Evolutionary conservation across 139 green algal genomes (phyloP), one percentile per base, ranked within the genome.

Genomic region (Closterium sp.): DNA sequence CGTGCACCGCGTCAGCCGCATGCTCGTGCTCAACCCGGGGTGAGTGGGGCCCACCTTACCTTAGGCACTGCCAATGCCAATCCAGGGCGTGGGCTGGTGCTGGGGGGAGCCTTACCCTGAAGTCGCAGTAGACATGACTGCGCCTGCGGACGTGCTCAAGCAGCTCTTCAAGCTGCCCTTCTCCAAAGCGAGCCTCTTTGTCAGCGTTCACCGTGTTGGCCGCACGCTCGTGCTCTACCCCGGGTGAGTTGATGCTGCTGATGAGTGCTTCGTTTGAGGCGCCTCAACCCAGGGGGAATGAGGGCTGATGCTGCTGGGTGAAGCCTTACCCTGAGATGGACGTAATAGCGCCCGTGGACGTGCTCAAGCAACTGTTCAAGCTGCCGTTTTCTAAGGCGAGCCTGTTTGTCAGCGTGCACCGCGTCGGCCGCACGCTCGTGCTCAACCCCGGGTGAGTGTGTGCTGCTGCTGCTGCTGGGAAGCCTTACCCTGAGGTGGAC

Each of bases 291-390:
- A n/a, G n/a, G n/a, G n/a, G n/a, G n/a, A n/a, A n/a, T n/a, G n/a
- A n/a, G n/a, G n/a, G n/a, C n/a, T n/a, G n/a, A n/a, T n/a, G 22
- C 19, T 9, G 2, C 93, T 93, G 90, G 92, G 27, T 10, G 4
- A 45, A 45, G 73, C 92, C 92, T 24, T 94, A 24, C 50, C 62
- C 94, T 19, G 29, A 94, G 89, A 5, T 94, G 22, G 92, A 94
- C 62, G 89, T 94, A 9, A 93, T 93, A 28, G 92, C 92, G n/a
- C 92, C 92, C 30, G 89, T 45, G 13, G 89, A 93, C 9, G 38
- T 93, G 22, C 50, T 94, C 42, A 94, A 94, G 92, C 92, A 94
- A 38, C 94, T 94, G 1, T 94, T 94, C 89, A 94, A 94, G 50
- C 50, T 73, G 50, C 50, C 50, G 1, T 73, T 73, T 4, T 27